A percentile compares a stretch with the other conserved stretches of the same genome.
Evolutionary conservation across 345 rosid genomes (phyloP).

Genomic region (Eucalyptus lansdowneana): DNA sequence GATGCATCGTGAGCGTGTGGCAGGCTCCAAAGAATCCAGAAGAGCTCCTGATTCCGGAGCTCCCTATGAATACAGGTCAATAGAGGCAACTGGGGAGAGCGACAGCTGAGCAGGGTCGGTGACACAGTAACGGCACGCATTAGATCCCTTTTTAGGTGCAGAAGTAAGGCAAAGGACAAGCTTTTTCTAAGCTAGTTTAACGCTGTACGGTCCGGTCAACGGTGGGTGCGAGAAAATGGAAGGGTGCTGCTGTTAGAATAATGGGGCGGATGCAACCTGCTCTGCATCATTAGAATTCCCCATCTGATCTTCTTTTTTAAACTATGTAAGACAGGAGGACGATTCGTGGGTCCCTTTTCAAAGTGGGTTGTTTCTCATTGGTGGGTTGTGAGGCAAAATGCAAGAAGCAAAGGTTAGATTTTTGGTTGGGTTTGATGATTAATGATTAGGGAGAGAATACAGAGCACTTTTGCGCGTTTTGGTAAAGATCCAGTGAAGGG

Average conservation of each 20-base stretch:
- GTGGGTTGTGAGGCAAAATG: background rate
- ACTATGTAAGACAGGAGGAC: background rate
- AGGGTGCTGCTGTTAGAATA: background rate
- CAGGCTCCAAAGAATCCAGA: background rate
- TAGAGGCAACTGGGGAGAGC: background rate
- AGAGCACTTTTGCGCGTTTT: background rate
- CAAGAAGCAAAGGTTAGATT: background rate
- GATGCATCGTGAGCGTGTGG: constrained; percentile 25
- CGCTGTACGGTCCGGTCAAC: background rate
- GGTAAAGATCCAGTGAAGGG: background rate
- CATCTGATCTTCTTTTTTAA: background rate
- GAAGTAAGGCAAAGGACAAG: background rate
- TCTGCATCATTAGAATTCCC: background rate
- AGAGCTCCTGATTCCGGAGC: background rate
- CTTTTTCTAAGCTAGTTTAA: background rate
- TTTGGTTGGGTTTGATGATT: background rate
- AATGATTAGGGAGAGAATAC: background rate
- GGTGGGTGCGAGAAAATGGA: background rate
- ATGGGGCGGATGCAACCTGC: background rate
- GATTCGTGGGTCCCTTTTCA: background rate
- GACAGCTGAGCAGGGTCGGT: background rate
- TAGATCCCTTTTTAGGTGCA: background rate
- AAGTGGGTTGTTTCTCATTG: background rate
- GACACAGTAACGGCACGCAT: background rate
- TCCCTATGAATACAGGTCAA: background rate